phyloP scores from a whole-genome alignment of 2,329 filamentous ascomycete species.

The Trichoderma brevicompactum region DNA sequence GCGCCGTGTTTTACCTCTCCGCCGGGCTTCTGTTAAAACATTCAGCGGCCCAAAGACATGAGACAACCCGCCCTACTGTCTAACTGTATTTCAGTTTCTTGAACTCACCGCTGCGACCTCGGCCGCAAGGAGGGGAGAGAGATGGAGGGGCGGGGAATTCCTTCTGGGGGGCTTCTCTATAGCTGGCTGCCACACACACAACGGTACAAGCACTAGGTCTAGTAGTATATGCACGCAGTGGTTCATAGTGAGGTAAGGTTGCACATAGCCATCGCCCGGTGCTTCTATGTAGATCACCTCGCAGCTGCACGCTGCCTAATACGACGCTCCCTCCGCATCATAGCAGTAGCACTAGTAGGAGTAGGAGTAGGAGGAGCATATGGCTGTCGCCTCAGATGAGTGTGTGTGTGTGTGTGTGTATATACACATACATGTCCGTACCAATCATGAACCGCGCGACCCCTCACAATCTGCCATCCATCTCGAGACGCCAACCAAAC shows the following conservation, averaged over 20 bases:
- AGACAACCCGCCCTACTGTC: no score
- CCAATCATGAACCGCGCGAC: not conserved
- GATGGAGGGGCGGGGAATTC: slow-evolving; percentile 3
- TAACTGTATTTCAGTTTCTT: no score
- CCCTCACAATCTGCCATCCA: not conserved
- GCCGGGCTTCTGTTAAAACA: no score
- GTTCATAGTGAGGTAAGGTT: not conserved
- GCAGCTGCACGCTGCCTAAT: slow-evolving; percentile 2
- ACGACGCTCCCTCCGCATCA: not conserved
- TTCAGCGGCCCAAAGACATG: no score
- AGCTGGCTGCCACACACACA: not conserved
- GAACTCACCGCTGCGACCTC: no score
- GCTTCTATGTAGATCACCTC: not conserved
- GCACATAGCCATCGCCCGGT: not conserved
- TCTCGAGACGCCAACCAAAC: not conserved
- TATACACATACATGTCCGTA: not conserved
- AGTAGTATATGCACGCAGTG: not conserved
- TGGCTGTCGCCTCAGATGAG: no score
- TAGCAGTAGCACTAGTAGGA: no score
- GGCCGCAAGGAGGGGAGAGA: not conserved
- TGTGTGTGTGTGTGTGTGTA: not conserved
- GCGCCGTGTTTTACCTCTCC: no score
- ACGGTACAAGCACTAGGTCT: not conserved
- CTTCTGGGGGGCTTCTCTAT: not conserved
- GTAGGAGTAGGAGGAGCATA: no score